Conservation (phyloP, 176 grass and related monocot genomes). For the Microstegium vimineum region DNA sequence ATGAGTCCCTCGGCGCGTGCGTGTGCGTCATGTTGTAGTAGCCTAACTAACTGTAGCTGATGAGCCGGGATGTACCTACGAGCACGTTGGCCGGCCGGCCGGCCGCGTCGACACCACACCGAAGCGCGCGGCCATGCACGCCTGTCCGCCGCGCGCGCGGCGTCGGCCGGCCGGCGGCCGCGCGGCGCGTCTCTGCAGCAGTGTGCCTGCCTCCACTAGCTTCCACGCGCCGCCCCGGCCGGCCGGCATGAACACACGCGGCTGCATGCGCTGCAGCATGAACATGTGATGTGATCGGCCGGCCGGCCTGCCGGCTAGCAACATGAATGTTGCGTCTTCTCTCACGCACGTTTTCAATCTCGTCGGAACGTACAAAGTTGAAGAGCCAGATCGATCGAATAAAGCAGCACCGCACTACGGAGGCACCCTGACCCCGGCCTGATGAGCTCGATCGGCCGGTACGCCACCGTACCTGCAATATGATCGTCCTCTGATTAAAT, state of each 20-base stretch:
- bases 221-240: neutral
- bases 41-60: neutral
- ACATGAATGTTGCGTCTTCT: neutral
- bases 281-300: conserved; percentile 6
- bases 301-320: neutral
- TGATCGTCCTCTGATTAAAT: neutral
- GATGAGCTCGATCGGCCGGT: neutral
- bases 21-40: neutral
- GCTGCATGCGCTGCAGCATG: neutral
- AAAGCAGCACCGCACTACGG: neutral
- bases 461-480: neutral
- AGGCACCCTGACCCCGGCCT: neutral
- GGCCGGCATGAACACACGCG: neutral
- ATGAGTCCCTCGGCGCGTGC: neutral
- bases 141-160: conserved; percentile 21
- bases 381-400: neutral
- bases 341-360: neutral
- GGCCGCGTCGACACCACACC: conserved; percentile 23
- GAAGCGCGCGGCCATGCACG: neutral
- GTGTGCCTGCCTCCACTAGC: neutral
- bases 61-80: neutral
- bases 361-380: neutral
- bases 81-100: neutral
- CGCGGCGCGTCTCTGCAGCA: neutral
- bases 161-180: neutral